Evolutionary conservation across 1,284 basidiomycete species (phyloP), one percentile per base, ranked within the genome.

Genomic region (Sanguinoderma infundibulare): DNA sequence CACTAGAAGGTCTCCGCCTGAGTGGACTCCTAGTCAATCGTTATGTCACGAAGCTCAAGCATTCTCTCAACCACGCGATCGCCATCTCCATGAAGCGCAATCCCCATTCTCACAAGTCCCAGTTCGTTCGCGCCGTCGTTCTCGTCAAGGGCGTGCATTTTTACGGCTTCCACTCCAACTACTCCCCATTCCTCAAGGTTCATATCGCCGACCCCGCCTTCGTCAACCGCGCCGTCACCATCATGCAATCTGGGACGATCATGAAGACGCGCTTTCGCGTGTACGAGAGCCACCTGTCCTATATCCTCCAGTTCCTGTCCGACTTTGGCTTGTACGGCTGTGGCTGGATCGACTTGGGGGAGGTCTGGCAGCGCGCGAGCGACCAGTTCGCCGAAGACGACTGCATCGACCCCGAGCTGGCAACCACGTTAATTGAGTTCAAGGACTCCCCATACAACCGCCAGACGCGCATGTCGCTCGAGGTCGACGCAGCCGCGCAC

Each of bases 251-350:
- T 22, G 94, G 93, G 24, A 87, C 87, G 5, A 84, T 98, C 42
- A 89, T 97, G 85, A 82, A 84, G 34, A 89, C 87, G 22, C 85
- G 85, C 51, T 93, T 93, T 77, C 83, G 86, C 61, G 83, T 91
- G 7, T 98, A 91, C 74, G 97, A 99, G 76, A 92, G 90, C 63
- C 97, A 99, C 77, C 83, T 98, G 70, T 91, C 87, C 71, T 98
- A 90, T 74, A 80, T 89, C 46, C 81, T 98, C 26, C 96, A 98
- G 76, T 98, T 98, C 78, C 87, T 98, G 85, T 92, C 92, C 74
- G 97, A 99, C 77, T 96, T 94, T 75, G 95, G 95, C 62, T 81
- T 99, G 36, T 98, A 96, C 71, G 97, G 97, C 2, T 98, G 97
- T 74, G 95, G 93, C 9, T 94, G 90, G 85, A 81, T 98, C 52